Conservation (phyloP, 148 eudicot species). For the Pouteria glomerata region DNA sequence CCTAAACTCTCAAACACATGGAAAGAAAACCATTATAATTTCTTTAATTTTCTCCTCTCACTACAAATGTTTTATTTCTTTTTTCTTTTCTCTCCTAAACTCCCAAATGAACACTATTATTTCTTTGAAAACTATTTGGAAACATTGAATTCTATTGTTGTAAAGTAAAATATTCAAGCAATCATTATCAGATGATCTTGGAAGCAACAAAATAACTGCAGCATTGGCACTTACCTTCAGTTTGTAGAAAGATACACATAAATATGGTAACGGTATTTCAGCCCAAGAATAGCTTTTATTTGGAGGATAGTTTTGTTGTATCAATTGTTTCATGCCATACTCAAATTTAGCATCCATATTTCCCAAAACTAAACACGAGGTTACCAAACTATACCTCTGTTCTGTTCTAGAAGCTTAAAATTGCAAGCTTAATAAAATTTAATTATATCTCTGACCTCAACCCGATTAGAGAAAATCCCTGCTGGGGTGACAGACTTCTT, state of each 20-base stretch:
- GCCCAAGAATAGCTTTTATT: not conserved
- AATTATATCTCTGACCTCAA: constrained; percentile 50
- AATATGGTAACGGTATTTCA: not conserved
- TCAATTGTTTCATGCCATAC: not conserved
- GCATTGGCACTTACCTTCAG: not conserved
- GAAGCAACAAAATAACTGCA: not conserved
- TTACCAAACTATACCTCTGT: not conserved
- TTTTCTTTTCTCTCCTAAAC: too few species aligned
- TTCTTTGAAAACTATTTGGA: too few species aligned
- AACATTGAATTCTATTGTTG: too few species aligned
- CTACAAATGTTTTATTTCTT: too few species aligned
- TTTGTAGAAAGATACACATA: not conserved
- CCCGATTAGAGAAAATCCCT: constrained; percentile 79
- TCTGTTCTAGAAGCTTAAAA: not conserved
- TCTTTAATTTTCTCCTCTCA: too few species aligned
- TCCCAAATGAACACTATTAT: too few species aligned
- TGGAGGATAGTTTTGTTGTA: not conserved
- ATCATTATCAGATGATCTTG: not conserved
- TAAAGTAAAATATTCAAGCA: not conserved
- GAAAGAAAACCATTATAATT: too few species aligned
- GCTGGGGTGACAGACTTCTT: constrained; percentile 63
- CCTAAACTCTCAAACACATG: too few species aligned
- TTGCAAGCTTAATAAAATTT: not conserved
- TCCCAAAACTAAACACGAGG: not conserved
- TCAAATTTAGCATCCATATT: not conserved